A percentile compares a stretch with the other conserved stretches of the same genome.
Evolutionary conservation across 108 stramenopile species (phyloP).

Genomic region (Cyclotella distinguenda): DNA sequence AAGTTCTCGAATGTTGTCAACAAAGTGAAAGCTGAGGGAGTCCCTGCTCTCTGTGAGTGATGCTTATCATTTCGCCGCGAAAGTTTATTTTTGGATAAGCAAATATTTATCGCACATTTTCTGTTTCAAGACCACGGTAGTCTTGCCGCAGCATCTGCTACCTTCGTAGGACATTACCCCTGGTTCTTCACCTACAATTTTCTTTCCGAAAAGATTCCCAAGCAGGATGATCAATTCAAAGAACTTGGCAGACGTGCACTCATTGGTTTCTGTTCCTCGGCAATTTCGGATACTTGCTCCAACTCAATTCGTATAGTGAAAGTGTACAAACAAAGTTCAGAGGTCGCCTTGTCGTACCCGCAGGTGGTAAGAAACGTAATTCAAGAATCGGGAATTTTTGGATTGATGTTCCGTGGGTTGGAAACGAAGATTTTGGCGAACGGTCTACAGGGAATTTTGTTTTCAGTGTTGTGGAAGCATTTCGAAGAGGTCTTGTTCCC

Average conservation of each 20-base stretch:
- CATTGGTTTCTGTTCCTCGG: constrained; percentile 92
- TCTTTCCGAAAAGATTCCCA: constrained; percentile 90
- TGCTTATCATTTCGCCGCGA: too few relatives aligned
- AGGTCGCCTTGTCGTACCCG: constrained; percentile 84
- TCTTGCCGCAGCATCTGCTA: constrained; percentile 92
- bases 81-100: too few relatives aligned
- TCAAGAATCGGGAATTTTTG: constrained; percentile 83
- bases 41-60: constrained; percentile 86
- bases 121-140: constrained; percentile 93
- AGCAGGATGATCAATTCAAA: constrained; percentile 78
- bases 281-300: constrained; percentile 92
- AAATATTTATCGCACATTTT: too few relatives aligned
- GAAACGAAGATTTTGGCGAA: constrained; percentile 98
- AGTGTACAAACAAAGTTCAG: constrained; percentile 96
- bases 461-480: constrained; percentile 97
- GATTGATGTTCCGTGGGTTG: constrained; percentile 96
- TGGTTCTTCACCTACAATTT: constrained; percentile 97
- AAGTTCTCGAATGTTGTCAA: constrained; percentile 83
- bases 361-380: constrained; percentile 90
- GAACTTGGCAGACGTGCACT: constrained; percentile 92
- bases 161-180: constrained; percentile 98
- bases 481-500: constrained; percentile 91
- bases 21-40: constrained; percentile 88
- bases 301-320: constrained; percentile 98
- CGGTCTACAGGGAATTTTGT: constrained; percentile 96